Percentiles rank a stretch among this genome's conserved stretches.
phyloP scores from a whole-genome alignment of 2,329 filamentous ascomycete species.

The Epichloe scottii region DNA sequence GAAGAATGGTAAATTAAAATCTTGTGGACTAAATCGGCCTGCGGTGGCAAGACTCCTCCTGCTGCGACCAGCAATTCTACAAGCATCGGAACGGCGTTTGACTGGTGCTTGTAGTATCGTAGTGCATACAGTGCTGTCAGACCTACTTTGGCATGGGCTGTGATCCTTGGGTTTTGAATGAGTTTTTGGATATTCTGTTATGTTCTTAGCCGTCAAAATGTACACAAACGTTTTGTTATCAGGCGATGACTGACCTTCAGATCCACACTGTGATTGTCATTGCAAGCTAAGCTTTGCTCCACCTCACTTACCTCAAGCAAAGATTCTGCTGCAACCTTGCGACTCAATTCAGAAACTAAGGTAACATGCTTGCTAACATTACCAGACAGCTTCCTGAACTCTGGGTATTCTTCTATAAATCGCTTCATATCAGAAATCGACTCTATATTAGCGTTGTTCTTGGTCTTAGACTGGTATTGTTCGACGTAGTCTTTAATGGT shows the following conservation, averaged over 20 bases:
- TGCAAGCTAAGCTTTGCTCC: constrained; percentile 92
- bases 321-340: constrained; percentile 72
- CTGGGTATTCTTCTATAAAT: constrained; percentile 96
- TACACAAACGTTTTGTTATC: background rate
- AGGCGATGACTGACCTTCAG: constrained; percentile 52
- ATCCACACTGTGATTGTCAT: constrained; percentile 84
- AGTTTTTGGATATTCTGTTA: constrained; percentile 67
- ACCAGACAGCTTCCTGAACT: constrained; percentile 91
- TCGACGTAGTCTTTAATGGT: constrained; percentile 98
- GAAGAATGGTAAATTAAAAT: constrained; percentile 78
- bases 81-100: constrained; percentile 71
- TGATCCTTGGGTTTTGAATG: constrained; percentile 68
- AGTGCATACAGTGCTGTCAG: constrained; percentile 91
- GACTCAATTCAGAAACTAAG: constrained; percentile 82
- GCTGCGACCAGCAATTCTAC: constrained; percentile 76
- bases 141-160: constrained; percentile 71
- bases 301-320: constrained; percentile 94
- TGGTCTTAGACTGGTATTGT: constrained; percentile 96
- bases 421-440: constrained; percentile 98
- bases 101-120: constrained; percentile 77
- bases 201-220: constrained; percentile 12
- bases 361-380: constrained; percentile 99
- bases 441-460: constrained; percentile 89
- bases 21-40: constrained; percentile 69
- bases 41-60: constrained; percentile 63